Conservation (phyloP, 148 eudicot genomes). For the Spergularia marina region DNA sequence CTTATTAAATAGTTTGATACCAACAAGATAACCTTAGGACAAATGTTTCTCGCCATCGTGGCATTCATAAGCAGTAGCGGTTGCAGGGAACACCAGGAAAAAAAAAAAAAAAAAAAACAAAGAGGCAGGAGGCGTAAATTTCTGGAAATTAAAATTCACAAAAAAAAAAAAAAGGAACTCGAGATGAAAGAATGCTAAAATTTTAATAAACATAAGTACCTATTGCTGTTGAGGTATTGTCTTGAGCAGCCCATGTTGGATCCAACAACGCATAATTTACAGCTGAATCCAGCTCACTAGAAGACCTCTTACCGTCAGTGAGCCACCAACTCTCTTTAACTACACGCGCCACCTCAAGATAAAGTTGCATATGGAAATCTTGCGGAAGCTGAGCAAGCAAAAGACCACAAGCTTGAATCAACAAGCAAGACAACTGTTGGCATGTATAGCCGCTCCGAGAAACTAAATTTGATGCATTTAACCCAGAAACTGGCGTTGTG, state of each 20-base stretch:
- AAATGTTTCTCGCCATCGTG: neutral
- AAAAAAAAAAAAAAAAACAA: neutral
- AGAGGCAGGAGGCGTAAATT: too few species aligned
- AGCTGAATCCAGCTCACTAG: slow-evolving; percentile 77
- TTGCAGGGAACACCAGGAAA: too few species aligned
- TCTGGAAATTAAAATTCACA: too few species aligned
- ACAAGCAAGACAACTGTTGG: slow-evolving; percentile 89
- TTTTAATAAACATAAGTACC: slow-evolving; percentile 42
- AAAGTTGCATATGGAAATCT: slow-evolving; percentile 84
- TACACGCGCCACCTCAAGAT: slow-evolving; percentile 74
- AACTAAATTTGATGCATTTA: slow-evolving; percentile 64
- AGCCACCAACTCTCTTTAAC: slow-evolving; percentile 98
- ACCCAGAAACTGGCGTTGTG: slow-evolving; percentile 59
- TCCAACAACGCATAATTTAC: slow-evolving; percentile 93
- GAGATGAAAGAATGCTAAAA: neutral
- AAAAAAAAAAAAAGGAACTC: too few species aligned
- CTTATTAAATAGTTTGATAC: neutral
- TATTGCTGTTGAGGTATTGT: slow-evolving; percentile 88
- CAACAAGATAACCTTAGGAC: neutral
- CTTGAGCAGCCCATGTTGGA: slow-evolving; percentile 96
- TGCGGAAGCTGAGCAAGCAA: slow-evolving; percentile 90
- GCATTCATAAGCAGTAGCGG: too few species aligned
- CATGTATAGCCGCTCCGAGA: slow-evolving; percentile 92
- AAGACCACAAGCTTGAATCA: slow-evolving; percentile 98
- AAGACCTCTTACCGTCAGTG: slow-evolving; percentile 68